Evolutionary conservation across 257 asterid genomes (phyloP).

Genomic region (Penstemon barbatus): DNA sequence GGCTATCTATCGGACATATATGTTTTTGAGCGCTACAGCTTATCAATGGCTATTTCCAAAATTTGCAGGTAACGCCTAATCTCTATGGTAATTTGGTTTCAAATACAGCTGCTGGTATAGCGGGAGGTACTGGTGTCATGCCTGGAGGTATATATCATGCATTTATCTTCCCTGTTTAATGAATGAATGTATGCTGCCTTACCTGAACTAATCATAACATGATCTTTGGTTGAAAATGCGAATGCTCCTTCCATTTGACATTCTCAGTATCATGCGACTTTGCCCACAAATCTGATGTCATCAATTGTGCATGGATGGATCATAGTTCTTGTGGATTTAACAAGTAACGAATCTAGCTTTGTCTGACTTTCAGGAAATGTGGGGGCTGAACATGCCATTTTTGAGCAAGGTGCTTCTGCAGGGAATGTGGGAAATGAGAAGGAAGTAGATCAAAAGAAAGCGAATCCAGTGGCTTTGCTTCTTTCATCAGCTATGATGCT

Average conservation of each 20-base stretch:
- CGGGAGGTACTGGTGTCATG: slow-evolving; percentile 99
- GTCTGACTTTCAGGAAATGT: slow-evolving; percentile 67
- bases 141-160: slow-evolving; percentile 68
- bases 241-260: too few species aligned
- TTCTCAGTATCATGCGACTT: too few species aligned
- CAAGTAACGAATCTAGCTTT: slow-evolving; percentile 4
- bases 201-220: background rate
- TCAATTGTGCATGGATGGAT: background rate
- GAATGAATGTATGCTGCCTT: slow-evolving; percentile 4
- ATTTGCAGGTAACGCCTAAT: slow-evolving; percentile 89
- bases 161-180: slow-evolving; percentile 8
- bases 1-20: background rate
- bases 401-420: slow-evolving; percentile 99
- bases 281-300: background rate
- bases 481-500: slow-evolving; percentile 98
- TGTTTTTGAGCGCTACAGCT: slow-evolving; percentile 7
- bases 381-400: slow-evolving; percentile 90
- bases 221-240: too few species aligned
- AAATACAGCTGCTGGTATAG: slow-evolving; percentile 97
- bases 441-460: slow-evolving; percentile 62
- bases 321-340: background rate
- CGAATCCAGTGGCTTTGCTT: slow-evolving; percentile 87
- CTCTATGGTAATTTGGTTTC: slow-evolving; percentile 90
- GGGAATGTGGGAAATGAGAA: slow-evolving; percentile 91
- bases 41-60: slow-evolving; percentile 5